phyloP scores from a whole-genome alignment of 1,139 yeast genomes.

The Maudiozyma humilis region DNA sequence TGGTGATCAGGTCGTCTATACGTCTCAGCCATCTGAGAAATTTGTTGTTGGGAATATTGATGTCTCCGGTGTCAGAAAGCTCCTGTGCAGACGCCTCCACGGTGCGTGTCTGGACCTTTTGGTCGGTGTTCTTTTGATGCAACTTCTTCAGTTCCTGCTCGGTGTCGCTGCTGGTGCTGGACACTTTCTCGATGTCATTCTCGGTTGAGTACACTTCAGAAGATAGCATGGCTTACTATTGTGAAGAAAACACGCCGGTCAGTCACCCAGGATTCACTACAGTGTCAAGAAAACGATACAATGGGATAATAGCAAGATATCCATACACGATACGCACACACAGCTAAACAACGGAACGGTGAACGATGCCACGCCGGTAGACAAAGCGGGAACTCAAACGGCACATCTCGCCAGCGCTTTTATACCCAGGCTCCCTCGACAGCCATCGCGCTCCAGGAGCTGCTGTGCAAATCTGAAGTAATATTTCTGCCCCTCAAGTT shows the following conservation, averaged over 20 bases:
- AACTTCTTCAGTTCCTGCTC: background rate
- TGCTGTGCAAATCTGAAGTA: background rate
- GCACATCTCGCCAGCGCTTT: background rate
- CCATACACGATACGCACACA: background rate
- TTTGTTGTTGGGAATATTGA: background rate
- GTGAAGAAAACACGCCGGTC: background rate
- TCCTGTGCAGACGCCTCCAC: background rate
- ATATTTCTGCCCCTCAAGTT: background rate
- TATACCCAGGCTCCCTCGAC: no score
- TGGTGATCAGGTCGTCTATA: conserved; percentile 4
- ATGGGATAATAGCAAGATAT: background rate
- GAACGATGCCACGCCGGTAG: background rate
- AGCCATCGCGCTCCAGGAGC: no score
- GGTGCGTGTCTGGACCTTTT: background rate
- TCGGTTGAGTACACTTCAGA: background rate
- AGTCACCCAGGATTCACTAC: background rate
- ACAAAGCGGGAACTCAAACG: background rate
- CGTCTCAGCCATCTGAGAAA: conserved; percentile 5
- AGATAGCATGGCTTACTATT: background rate
- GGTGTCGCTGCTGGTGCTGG: background rate
- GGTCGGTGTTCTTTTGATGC: background rate
- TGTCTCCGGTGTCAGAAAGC: background rate
- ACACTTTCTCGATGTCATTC: background rate
- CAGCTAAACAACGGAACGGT: no score
- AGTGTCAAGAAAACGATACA: background rate